These are phyloP conservation scores for Pseudoscleropodium purum DNA, from an alignment of 225 moss, liverwort and hornwort species.

Conservation along the genomic window DNA sequence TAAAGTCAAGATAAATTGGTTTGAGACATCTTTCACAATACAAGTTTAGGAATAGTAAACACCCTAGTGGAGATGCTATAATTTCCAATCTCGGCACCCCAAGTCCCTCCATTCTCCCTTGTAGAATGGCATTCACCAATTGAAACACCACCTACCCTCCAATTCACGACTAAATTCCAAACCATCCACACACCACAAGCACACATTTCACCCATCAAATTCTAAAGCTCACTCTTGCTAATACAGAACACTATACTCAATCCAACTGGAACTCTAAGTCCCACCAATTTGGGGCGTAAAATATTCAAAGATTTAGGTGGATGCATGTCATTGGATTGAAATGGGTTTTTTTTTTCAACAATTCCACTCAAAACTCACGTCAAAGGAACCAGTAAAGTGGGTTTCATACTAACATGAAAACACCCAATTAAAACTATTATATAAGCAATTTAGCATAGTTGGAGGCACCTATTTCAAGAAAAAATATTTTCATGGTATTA, in stretches of 20 bases:
- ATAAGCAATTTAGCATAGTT: too few species aligned
- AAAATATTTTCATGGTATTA: background rate
- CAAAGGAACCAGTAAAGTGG: too few species aligned
- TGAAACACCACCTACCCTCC: conserved; percentile 55
- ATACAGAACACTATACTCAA: conserved; percentile 32
- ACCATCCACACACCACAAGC: conserved; percentile 74
- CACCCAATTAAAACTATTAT: background rate
- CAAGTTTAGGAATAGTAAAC: too few species aligned
- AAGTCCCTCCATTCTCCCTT: background rate
- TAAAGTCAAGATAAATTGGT: too few species aligned
- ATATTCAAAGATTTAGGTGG: background rate
- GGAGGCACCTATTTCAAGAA: background rate
- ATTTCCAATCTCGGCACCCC: conserved; percentile 28
- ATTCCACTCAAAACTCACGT: background rate
- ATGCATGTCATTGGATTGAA: background rate
- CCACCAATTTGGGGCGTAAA: background rate
- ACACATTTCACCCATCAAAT: conserved; percentile 17
- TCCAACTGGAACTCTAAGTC: conserved; percentile 6
- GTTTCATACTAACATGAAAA: background rate
- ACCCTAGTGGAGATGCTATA: too few species aligned
- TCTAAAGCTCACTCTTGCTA: conserved; percentile 49
- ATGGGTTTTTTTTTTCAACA: background rate
- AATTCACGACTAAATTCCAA: conserved; percentile 73
- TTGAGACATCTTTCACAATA: too few species aligned
- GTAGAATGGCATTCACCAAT: conserved; percentile 25